These are phyloP conservation scores for Hortiboletus flavorubellus DNA, from an alignment of 768 basidiomycete genomes.

Conservation along the genomic window DNA sequence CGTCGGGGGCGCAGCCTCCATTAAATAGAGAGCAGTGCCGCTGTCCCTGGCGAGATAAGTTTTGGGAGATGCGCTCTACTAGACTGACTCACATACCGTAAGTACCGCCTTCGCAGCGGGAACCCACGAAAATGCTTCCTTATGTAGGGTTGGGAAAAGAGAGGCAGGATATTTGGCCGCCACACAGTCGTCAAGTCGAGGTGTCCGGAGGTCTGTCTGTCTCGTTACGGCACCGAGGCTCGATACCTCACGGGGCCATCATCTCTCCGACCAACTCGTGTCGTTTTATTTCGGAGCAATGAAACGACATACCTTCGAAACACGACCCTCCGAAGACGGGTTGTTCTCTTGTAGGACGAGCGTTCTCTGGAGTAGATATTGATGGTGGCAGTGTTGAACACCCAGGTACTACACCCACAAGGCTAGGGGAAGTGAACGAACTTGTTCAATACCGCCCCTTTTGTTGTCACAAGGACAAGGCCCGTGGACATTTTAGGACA, in stretches of 20 bases:
- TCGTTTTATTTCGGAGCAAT: background rate
- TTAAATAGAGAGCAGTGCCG: conserved; percentile 26
- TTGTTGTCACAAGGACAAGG: background rate
- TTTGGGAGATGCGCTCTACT: conserved; percentile 10
- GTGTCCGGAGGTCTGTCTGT: conserved; percentile 17
- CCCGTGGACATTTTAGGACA: background rate
- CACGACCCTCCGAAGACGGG: background rate
- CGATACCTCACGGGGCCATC: conserved; percentile 5
- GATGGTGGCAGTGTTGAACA: conserved; percentile 1
- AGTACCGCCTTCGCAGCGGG: conserved; percentile 12
- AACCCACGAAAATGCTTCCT: conserved; percentile 19
- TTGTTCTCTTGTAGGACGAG: background rate
- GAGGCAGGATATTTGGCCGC: background rate
- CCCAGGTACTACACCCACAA: no score
- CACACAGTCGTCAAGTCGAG: background rate
- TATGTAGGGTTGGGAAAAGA: conserved; percentile 3
- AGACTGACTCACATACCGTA: conserved; percentile 4
- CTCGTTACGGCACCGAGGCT: conserved; percentile 5
- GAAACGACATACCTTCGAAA: background rate
- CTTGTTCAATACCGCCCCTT: conserved; percentile 4
- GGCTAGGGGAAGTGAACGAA: background rate
- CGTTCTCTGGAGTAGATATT: background rate
- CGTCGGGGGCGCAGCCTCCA: conserved; percentile 29
- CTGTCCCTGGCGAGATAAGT: conserved; percentile 8
- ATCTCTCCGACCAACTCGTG: background rate